Conservation (phyloP, 2,329 filamentous ascomycete species). For the Graphiopsis chlorocephala region DNA sequence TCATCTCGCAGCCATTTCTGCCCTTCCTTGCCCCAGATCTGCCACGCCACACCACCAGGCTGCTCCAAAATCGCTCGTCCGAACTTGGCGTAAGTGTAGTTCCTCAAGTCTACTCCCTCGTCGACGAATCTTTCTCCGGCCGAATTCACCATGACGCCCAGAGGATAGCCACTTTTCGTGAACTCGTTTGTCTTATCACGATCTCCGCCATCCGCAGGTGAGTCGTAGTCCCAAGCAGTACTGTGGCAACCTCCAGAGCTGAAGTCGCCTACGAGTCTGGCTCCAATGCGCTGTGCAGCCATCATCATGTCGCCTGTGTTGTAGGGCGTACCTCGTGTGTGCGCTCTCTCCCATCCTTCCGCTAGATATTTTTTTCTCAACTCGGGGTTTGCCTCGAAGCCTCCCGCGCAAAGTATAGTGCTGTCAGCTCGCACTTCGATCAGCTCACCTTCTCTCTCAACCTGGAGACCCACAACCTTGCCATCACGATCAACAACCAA, state of each 20-base stretch:
- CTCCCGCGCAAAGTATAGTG: constrained; percentile 59
- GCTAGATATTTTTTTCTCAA: constrained; percentile 57
- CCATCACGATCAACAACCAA: constrained; percentile 38
- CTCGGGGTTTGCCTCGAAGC: constrained; percentile 61
- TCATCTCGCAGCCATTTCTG: constrained; percentile 56
- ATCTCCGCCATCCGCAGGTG: constrained; percentile 55
- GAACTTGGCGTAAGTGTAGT: constrained; percentile 67
- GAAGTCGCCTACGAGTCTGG: constrained; percentile 48
- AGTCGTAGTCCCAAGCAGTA: constrained; percentile 64
- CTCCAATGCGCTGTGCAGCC: constrained; percentile 53
- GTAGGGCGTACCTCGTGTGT: constrained; percentile 62
- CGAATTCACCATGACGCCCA: constrained; percentile 63
- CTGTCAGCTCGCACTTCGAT: constrained; percentile 37
- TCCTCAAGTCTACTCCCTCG: constrained; percentile 63
- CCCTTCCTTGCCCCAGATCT: constrained; percentile 59
- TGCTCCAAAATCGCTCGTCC: constrained; percentile 61
- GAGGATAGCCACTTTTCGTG: constrained; percentile 67
- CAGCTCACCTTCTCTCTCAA: constrained; percentile 26
- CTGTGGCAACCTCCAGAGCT: constrained; percentile 66
- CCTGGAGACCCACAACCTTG: constrained; percentile 34
- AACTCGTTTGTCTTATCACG: constrained; percentile 62
- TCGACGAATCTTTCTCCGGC: constrained; percentile 62
- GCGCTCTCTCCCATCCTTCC: constrained; percentile 60
- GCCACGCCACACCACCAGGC: constrained; percentile 58
- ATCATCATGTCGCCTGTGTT: constrained; percentile 60